Evolutionary conservation across 73 alveolate species (phyloP).

Genomic region (Paramecium biaurelia): DNA sequence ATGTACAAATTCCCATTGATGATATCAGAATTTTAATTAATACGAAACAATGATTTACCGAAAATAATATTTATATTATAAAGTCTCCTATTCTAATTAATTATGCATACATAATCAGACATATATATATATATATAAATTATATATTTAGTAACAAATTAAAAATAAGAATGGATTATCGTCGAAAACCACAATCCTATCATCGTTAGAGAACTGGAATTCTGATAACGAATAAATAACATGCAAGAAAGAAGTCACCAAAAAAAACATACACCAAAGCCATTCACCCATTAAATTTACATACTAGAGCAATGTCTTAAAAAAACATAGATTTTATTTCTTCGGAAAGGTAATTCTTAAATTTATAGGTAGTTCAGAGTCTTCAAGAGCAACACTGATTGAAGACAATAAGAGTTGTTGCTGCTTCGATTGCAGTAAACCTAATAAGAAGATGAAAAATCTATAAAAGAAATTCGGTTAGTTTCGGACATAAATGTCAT

Average conservation of each 20-base stretch:
- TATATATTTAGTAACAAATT: neutral
- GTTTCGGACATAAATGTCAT: neutral
- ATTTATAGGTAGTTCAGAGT: neutral
- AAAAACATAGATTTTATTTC: neutral
- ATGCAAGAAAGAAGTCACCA: neutral
- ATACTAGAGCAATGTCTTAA: neutral
- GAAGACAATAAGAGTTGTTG: slow-evolving; percentile 1
- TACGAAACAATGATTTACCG: neutral
- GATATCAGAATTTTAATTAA: neutral
- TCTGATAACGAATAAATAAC: neutral
- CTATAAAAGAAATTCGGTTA: neutral
- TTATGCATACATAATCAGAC: neutral
- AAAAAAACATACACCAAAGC: neutral
- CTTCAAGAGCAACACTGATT: neutral
- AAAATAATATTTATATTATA: neutral
- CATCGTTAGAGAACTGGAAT: slow-evolving; percentile 21
- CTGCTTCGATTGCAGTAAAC: neutral
- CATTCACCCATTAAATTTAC: neutral
- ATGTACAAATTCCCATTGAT: neutral
- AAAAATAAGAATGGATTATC: neutral
- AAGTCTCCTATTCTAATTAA: neutral
- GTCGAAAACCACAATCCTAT: neutral
- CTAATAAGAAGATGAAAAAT: neutral
- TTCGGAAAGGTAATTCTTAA: neutral
- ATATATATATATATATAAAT: neutral